Conservation (phyloP, 805 yeast species). For the Jamesozyma jinghongensis region DNA sequence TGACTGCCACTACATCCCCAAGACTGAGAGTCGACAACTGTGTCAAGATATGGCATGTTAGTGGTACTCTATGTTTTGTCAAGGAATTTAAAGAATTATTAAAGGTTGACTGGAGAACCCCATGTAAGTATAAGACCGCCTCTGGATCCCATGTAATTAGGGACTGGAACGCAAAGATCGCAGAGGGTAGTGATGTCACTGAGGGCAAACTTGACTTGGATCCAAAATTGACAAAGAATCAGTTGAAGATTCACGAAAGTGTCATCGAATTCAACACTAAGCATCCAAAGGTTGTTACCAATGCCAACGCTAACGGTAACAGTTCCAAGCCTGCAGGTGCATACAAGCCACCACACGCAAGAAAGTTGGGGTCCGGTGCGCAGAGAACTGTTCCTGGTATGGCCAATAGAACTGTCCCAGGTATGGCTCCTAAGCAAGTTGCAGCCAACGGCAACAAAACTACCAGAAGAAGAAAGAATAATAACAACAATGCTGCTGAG, state of each 20-base stretch:
- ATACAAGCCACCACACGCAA: slow-evolving; percentile 94
- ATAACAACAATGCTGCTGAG: slow-evolving; percentile 5
- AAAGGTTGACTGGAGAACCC: slow-evolving; percentile 76
- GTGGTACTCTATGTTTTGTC: slow-evolving; percentile 70
- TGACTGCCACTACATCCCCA: slow-evolving; percentile 96
- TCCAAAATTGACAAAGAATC: slow-evolving; percentile 39
- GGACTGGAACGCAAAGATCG: slow-evolving; percentile 11
- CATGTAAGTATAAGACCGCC: slow-evolving; percentile 22
- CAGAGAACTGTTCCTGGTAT: slow-evolving; percentile 37
- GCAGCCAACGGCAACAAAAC: slow-evolving; percentile 65
- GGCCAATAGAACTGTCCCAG: slow-evolving; percentile 44
- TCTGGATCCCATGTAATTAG: slow-evolving; percentile 27
- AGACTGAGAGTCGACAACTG: slow-evolving; percentile 95
- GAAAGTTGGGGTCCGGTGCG: slow-evolving; percentile 38
- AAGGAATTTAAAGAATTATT: slow-evolving; percentile 76
- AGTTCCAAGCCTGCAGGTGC: slow-evolving; percentile 67
- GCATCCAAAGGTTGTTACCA: slow-evolving; percentile 28
- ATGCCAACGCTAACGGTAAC: slow-evolving; percentile 9
- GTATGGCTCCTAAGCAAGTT: slow-evolving; percentile 37
- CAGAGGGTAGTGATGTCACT: not conserved
- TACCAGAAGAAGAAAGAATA: slow-evolving; percentile 58
- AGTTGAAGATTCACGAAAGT: slow-evolving; percentile 62
- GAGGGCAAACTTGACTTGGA: slow-evolving; percentile 24
- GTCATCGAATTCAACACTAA: slow-evolving; percentile 47
- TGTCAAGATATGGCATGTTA: slow-evolving; percentile 84